Base-by-base conservation (phyloP, 345 rosid genomes). In the Lepidium aucheri region DNA sequence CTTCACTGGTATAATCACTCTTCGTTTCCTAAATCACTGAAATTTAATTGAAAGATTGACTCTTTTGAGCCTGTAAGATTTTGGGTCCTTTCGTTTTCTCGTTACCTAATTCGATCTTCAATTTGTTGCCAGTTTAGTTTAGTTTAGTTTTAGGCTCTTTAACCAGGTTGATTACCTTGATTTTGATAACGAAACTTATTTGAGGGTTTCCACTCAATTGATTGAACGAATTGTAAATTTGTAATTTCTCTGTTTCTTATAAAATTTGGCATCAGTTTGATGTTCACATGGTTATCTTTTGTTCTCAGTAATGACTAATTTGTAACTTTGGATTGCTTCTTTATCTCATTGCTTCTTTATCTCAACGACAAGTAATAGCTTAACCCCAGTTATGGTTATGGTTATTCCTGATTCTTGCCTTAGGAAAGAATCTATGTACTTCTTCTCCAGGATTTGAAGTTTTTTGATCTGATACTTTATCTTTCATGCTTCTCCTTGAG, bases 1-100 rank as follows among this genome's bases (percentile, higher is more conserved):
- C 50, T 75, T 84, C 74, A 66, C 86, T 2, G 88, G 94, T 89
- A 26, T 35, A 68, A 68, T 17, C 14, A 2, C 38, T 42, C 49
- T 13, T 35, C 52, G 5, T 11, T 30, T 55, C 18, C 26, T 9
- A 1, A 39, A 51, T 18, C 45, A 8, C 8, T 0, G 24, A 44
- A 44, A 44, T 44, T 28, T 4, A 28, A 28, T 28, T 28, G 7
- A 0, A 26, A 26, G 30, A 26, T 26, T 9, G 41, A 36, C 40
- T 32, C 14, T 47, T 47, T 55, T 49, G 15, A 10, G 1, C 30
- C 5, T 56, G 15, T 24, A 18, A 39, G 61, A 7, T 57, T 49
- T 45, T 38, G 6, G 32, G 7, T 22, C 30, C 28, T 34, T 35
- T 32, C 17, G 35, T 14, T 24, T 36, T 15, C 17, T 45, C 12